Evolutionary conservation across 345 rosid species (phyloP), one percentile per base, ranked within the genome.

Genomic region (Eucalyptus marginata): DNA sequence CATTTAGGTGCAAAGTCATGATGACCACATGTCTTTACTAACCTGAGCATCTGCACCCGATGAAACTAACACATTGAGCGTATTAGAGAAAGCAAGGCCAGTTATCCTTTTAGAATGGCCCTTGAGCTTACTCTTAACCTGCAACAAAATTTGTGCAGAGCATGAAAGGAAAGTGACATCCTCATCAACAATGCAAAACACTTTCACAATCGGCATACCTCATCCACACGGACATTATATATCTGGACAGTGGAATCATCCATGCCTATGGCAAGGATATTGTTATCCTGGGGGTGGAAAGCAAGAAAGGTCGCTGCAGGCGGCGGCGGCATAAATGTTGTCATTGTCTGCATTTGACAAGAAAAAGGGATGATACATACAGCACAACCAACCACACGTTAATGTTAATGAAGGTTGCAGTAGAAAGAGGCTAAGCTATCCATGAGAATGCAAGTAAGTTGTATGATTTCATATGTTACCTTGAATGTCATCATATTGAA

Each of bases 1-100:
- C 47, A 36, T 20, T 40, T 76, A 12, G 47, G 84, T 40, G 47
- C 47, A 40, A 20, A 76, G 47, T 76, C 47, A 40, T 76, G 27
- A 40, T 6, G 24, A 76, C 47, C 27, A 8, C 47, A 76, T 20
- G 27, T 20, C 46, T 40, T 40, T 76, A 40, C 84, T 86, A 51
- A 94, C 99, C 96, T 96, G 97, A 29, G 97, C 94, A 93, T 96
- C 99, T 89, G 99, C 97, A 52, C 99, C 98, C 20, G 98, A 96
- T 40, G 99, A 96, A 83, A 96, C 95, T 49, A 96, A 94, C 43
- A 95, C 91, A 79, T 94, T 96, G 59, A 96, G 89, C 87, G 81
- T 90, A 88, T 93, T 93, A 84, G 99, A 96, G 93, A 96, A 96
- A 36, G 98, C 98, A 89, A 96, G 95, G 31, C 99, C 98, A 31